Percentiles rank a stretch among this genome's conserved stretches.
Conservation (phyloP, 257 asterid species). For the Nicotiana obtusifolia region DNA sequence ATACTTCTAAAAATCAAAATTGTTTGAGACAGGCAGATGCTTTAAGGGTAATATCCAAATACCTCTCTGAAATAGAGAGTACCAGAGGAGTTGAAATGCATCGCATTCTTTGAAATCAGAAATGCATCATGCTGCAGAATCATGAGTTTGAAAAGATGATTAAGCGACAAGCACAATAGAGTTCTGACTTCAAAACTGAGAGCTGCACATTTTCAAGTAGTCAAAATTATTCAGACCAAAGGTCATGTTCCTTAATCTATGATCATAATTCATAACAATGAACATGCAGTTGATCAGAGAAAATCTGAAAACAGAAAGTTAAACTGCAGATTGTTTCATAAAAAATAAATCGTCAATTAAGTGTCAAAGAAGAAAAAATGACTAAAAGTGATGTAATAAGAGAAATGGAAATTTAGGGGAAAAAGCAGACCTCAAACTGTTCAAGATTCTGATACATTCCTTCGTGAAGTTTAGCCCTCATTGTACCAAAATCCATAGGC, state of each 20-base stretch:
- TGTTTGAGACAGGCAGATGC: not conserved
- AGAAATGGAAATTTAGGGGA: not conserved
- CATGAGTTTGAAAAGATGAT: not conserved
- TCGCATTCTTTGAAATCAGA: conserved; percentile 80
- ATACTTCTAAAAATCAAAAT: not conserved
- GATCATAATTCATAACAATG: not conserved
- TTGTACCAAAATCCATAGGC: conserved; percentile 96
- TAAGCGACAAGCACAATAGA: not conserved
- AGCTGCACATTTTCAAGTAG: not conserved
- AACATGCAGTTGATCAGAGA: not conserved
- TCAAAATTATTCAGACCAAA: not conserved
- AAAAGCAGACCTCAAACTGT: conserved; percentile 61
- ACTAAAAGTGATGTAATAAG: not conserved
- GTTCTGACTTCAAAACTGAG: not conserved
- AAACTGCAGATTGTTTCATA: not conserved
- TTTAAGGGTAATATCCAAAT: not conserved
- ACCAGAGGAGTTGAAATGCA: conserved; percentile 75
- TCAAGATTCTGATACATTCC: conserved; percentile 68
- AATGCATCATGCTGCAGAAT: conserved; percentile 75
- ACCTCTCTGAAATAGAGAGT: conserved; percentile 77
- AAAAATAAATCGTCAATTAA: not conserved
- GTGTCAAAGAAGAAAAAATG: not conserved
- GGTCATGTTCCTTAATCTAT: not conserved
- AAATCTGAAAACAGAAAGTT: not conserved
- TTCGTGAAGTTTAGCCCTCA: conserved; percentile 93